phyloP scores from a whole-genome alignment of 2,329 filamentous ascomycete genomes.

The Penicillium sp. region DNA sequence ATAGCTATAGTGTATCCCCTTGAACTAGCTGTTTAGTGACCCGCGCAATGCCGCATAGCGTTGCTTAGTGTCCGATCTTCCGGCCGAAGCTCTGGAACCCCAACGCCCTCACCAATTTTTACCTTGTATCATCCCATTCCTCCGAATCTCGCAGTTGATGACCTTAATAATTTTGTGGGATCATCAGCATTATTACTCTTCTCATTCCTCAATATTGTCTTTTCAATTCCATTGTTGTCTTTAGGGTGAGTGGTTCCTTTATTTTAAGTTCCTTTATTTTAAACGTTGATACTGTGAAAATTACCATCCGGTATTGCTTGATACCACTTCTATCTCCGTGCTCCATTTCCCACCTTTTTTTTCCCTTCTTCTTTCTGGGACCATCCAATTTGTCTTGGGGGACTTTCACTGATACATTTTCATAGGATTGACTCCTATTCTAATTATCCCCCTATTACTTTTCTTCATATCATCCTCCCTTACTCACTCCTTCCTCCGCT shows the following conservation, averaged over 20 bases:
- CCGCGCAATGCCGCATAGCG: constrained; percentile 2
- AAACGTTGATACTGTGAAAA: constrained; percentile 7
- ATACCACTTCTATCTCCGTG: constrained; percentile 16
- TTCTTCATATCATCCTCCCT: constrained; percentile 8
- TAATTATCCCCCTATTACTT: constrained; percentile 9
- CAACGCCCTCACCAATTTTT: constrained; percentile 11
- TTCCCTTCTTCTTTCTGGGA: constrained; percentile 11
- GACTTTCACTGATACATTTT: constrained; percentile 13
- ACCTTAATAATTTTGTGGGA: neutral
- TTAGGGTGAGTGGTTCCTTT: neutral
- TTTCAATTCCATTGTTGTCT: neutral
- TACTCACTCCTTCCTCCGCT: constrained; percentile 2
- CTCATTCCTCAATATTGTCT: neutral
- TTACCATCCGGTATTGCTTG: constrained; percentile 17
- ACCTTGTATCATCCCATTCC: constrained; percentile 1
- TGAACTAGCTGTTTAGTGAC: neutral
- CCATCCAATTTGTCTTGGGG: constrained; percentile 5
- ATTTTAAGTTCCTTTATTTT: neutral
- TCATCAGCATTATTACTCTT: neutral
- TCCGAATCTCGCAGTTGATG: neutral
- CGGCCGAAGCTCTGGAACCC: constrained; percentile 9
- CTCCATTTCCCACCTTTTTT: constrained; percentile 26
- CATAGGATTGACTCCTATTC: constrained; percentile 19
- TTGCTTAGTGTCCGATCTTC: constrained; percentile 2
- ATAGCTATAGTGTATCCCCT: neutral